Conservation (phyloP, 2,329 filamentous ascomycete species). For the Dendryphion nanum region DNA sequence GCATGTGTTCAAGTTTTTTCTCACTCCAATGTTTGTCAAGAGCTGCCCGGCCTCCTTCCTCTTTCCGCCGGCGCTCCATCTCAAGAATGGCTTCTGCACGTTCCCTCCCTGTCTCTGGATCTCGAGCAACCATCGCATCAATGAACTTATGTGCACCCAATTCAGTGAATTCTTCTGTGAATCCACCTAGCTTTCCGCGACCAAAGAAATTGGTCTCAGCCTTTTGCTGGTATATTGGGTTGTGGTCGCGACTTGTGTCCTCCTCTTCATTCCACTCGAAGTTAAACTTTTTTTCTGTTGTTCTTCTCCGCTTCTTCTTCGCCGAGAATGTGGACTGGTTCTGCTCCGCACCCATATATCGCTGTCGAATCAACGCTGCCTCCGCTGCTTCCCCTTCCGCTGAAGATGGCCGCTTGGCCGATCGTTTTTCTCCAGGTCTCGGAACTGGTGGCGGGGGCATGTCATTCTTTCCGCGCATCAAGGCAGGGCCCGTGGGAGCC, state of each 20-base stretch:
- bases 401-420: slow-evolving; percentile 35
- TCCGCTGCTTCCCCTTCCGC: slow-evolving; percentile 62
- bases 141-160: slow-evolving; percentile 57
- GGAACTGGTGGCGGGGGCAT: slow-evolving; percentile 54
- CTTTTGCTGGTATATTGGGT: slow-evolving; percentile 72
- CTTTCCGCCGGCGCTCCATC: slow-evolving; percentile 75
- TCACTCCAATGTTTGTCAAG: slow-evolving; percentile 95
- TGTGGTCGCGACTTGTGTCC: slow-evolving; percentile 82
- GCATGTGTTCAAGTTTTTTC: slow-evolving; percentile 90
- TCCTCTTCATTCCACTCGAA: slow-evolving; percentile 97
- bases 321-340: slow-evolving; percentile 88
- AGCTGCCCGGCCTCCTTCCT: slow-evolving; percentile 69
- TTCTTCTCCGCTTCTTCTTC: slow-evolving; percentile 91
- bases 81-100: slow-evolving; percentile 80
- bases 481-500: slow-evolving; percentile 50
- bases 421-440: slow-evolving; percentile 35
- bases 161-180: slow-evolving; percentile 59
- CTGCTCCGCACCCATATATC: slow-evolving; percentile 89
- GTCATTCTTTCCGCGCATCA: slow-evolving; percentile 42
- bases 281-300: slow-evolving; percentile 96
- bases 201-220: slow-evolving; percentile 69
- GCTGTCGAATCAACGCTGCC: slow-evolving; percentile 69
- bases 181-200: slow-evolving; percentile 65
- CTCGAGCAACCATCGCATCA: slow-evolving; percentile 69
- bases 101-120: slow-evolving; percentile 71